Evolutionary conservation across 169 alveolate genomes (phyloP).

Genomic region (Perkinsus chesapeaki): DNA sequence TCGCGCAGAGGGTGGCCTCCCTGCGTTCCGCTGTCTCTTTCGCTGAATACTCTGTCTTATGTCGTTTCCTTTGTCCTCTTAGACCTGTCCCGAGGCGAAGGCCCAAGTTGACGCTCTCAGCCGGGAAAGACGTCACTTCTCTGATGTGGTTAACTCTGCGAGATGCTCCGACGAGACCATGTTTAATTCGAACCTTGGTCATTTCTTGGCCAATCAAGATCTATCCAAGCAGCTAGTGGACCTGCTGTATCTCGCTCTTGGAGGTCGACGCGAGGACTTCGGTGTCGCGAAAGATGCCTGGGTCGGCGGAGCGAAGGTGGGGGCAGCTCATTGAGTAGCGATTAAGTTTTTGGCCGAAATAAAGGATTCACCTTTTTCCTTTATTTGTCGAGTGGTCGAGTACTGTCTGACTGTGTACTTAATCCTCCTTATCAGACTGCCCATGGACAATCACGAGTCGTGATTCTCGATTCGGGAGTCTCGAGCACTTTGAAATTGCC

Average conservation of each 20-base stretch:
- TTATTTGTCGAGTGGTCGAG: no score
- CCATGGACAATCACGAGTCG: no score
- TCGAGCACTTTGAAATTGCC: no score
- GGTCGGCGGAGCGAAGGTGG: background rate
- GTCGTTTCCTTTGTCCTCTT: background rate
- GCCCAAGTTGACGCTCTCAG: background rate
- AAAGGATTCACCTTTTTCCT: no score
- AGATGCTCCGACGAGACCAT: background rate
- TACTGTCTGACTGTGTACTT: no score
- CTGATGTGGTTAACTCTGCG: background rate
- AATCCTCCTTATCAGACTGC: no score
- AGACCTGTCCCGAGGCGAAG: background rate
- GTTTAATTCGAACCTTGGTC: background rate
- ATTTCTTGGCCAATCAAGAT: background rate
- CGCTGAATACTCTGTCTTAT: background rate
- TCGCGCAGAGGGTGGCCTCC: no score
- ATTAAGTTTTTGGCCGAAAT: no score
- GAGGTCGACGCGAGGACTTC: background rate
- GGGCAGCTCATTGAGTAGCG: no score
- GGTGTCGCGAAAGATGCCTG: background rate
- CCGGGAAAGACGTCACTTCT: background rate
- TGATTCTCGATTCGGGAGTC: no score
- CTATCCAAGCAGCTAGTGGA: background rate
- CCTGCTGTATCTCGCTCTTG: background rate
- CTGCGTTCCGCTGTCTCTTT: background rate